These are phyloP conservation scores for Eimeria sp. DNA, from an alignment of 169 alveolate genomes.

Conservation along the genomic window DNA sequence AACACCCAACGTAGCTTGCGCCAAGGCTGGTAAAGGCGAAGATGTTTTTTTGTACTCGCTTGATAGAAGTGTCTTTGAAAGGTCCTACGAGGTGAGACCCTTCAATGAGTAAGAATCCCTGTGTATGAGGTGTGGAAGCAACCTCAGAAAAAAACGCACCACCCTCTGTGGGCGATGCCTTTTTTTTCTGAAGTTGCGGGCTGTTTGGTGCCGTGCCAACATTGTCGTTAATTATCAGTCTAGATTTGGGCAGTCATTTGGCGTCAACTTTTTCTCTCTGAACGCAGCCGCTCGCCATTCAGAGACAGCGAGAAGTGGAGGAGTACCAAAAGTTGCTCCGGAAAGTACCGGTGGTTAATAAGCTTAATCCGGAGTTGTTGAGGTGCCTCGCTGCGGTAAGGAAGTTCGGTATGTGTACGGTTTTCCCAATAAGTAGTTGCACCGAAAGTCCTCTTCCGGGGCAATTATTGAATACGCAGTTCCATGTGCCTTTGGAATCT, in stretches of 20 bases:
- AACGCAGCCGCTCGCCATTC: constrained; percentile 45
- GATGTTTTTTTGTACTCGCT: constrained; percentile 53
- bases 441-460: not conserved
- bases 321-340: constrained; percentile 59
- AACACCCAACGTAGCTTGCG: constrained; percentile 43
- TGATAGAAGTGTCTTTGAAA: constrained; percentile 49
- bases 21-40: constrained; percentile 44
- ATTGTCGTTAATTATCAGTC: too few relatives aligned
- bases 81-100: constrained; percentile 54
- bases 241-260: not conserved
- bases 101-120: not conserved
- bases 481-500: not conserved
- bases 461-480: not conserved
- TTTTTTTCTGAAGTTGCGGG: not conserved
- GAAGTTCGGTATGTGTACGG: not conserved
- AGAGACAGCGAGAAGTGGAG: constrained; percentile 58
- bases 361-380: constrained; percentile 23
- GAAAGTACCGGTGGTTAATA: constrained; percentile 81
- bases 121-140: too few relatives aligned
- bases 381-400: constrained; percentile 81
- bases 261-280: not conserved
- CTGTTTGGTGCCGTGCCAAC: not conserved
- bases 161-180: too few relatives aligned
- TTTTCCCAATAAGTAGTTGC: not conserved
- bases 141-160: too few relatives aligned